Conservation (phyloP, 2,329 filamentous ascomycete genomes). For the Colletotrichum phormii region DNA sequence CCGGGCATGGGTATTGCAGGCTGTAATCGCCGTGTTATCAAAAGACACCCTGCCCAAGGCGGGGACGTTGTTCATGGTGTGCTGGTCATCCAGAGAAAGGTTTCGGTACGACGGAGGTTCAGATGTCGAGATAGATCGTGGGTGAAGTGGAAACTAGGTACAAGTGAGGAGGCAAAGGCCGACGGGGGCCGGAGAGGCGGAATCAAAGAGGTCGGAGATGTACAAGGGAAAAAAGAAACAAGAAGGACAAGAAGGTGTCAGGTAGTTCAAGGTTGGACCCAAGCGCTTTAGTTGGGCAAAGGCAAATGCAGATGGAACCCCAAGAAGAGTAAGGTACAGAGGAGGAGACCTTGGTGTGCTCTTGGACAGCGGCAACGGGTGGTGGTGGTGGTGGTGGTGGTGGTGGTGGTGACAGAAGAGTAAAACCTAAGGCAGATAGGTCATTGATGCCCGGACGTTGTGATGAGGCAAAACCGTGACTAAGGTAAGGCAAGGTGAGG, state of each 20-base stretch:
- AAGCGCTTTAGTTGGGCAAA: neutral
- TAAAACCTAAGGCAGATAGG: neutral
- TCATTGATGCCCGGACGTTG: neutral
- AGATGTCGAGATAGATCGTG: neutral
- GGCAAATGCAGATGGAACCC: neutral
- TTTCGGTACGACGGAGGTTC: constrained; percentile 2
- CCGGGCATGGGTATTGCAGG: constrained; percentile 28
- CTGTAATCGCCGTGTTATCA: constrained; percentile 46
- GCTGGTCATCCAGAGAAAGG: constrained; percentile 34
- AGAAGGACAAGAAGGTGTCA: neutral
- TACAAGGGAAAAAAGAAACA: neutral
- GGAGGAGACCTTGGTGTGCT: neutral
- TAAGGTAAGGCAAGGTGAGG: neutral
- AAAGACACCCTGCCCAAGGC: constrained; percentile 49
- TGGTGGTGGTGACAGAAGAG: constrained; percentile 10
- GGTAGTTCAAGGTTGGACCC: neutral
- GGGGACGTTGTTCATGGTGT: constrained; percentile 48
- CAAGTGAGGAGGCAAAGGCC: neutral
- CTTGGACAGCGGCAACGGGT: neutral
- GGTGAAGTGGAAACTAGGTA: neutral
- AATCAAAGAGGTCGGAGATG: neutral
- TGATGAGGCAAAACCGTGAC: constrained; percentile 21
- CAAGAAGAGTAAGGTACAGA: neutral
- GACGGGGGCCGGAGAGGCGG: constrained; percentile 1
- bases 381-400: neutral